Evolutionary conservation across 495 filamentous ascomycete genomes (phyloP), one percentile per base, ranked within the genome.

Genomic region (Alectoria sarmentosa): DNA sequence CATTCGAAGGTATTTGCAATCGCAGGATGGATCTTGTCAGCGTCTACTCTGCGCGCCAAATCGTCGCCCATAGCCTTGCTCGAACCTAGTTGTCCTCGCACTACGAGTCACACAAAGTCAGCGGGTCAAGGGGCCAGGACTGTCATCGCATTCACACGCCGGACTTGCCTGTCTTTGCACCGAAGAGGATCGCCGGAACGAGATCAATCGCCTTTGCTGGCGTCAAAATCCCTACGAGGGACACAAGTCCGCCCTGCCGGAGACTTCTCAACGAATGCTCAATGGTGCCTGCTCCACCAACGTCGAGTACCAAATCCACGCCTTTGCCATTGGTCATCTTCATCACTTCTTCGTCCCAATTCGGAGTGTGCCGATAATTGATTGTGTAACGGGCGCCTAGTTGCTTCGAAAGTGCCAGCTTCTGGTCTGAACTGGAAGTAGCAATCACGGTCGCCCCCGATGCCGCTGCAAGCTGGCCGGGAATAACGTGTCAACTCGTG

Each of bases 231-330:
- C 52, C 52, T 9, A 8, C 52, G n/a, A 55, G 1, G 3, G 52
- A 34, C 28, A 55, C 52, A 3, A 55, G 15, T 1, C 52, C 52
- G 30, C 52, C 30, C 28, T 17, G 13, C 28, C 52, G 52, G 15
- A 55, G 5, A 34, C 28, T 34, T 2, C 17, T 7, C 52, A 55
- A 11, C 6, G 52, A 55, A 19, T 34, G 28, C 30, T 55, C 52
- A 34, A 55, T 55, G 15, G 52, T 55, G 7, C 52, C 52, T 9
- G 52, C 52, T 55, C 52, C 52, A 19, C 52, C 52, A 21, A 55
- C 52, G 15, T 55, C 52, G 7, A 55, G 52, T 9, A 55, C 52
- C 0, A 55, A 34, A 55, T 55, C 52, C 30, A 55, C 52, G 52
- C 52, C 52, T 55, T 55, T 36, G 30, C 52, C 52, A 34, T 30